phyloP scores from a whole-genome alignment of 2,329 filamentous ascomycete species.

The Arthrobotrys sphaeroides region DNA sequence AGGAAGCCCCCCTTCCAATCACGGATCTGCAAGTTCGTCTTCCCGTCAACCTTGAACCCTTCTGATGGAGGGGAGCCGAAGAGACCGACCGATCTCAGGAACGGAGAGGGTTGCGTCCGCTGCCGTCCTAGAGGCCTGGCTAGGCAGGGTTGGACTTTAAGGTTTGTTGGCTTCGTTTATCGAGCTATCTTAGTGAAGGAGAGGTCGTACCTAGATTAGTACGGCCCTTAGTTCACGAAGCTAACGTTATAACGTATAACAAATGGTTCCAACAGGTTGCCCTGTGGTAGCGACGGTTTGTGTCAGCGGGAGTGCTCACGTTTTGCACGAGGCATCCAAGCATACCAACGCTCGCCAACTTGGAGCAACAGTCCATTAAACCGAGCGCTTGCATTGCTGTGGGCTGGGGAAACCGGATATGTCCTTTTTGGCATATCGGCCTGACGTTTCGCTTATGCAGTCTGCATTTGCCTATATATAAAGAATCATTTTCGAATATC shows the following conservation, averaged over 20 bases:
- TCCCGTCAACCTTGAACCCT: slow-evolving; percentile 24
- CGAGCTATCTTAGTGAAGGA: slow-evolving; percentile 8
- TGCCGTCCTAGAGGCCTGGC: slow-evolving; percentile 45
- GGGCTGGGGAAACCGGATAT: slow-evolving; percentile 8
- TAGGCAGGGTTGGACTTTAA: slow-evolving; percentile 41
- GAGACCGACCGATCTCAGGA: slow-evolving; percentile 37
- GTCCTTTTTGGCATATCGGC: slow-evolving; percentile 43
- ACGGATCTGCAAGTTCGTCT: slow-evolving; percentile 47
- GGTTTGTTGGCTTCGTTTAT: slow-evolving; percentile 50
- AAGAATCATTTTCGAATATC: background rate
- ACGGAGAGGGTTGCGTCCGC: slow-evolving; percentile 53
- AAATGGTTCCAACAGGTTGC: slow-evolving; percentile 25
- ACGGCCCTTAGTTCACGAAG: background rate
- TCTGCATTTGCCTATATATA: slow-evolving; percentile 35
- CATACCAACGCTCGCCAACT: slow-evolving; percentile 47
- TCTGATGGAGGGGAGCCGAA: slow-evolving; percentile 14
- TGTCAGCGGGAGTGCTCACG: slow-evolving; percentile 48
- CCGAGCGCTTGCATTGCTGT: slow-evolving; percentile 42
- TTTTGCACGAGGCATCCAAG: slow-evolving; percentile 40
- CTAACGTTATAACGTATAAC: slow-evolving; percentile 3
- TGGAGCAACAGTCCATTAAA: slow-evolving; percentile 43
- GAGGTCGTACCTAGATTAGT: slow-evolving; percentile 25
- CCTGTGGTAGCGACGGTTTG: slow-evolving; percentile 50
- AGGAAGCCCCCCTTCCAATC: slow-evolving; percentile 40
- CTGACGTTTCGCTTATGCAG: slow-evolving; percentile 54